A percentile compares a stretch with the other conserved stretches of the same genome.
Conservation (phyloP, 257 asterid genomes). For the Euphrasia confusa region DNA sequence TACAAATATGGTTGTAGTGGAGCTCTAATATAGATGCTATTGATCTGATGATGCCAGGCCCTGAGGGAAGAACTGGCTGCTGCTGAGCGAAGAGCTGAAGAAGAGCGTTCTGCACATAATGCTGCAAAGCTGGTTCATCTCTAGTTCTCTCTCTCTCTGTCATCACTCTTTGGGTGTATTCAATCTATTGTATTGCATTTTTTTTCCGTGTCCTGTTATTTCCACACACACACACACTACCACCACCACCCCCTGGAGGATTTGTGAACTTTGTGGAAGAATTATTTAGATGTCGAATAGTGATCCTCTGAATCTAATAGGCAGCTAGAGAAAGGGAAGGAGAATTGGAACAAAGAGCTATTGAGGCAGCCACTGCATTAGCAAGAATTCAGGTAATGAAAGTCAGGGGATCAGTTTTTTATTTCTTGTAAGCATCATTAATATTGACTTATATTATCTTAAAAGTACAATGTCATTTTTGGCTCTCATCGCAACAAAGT, state of each 20-base stretch:
- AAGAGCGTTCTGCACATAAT: constrained; percentile 90
- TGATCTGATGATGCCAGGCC: constrained; percentile 49
- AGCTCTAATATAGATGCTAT: constrained; percentile 24
- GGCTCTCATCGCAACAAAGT: too few species aligned
- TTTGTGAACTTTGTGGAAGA: constrained; percentile 20
- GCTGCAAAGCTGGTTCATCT: constrained; percentile 75
- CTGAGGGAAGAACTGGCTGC: constrained; percentile 85
- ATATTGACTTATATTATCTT: not conserved
- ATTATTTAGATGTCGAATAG: constrained; percentile 21
- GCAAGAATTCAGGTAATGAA: constrained; percentile 85
- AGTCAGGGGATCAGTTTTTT: constrained; percentile 6
- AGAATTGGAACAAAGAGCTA: constrained; percentile 89
- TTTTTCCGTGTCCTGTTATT: not conserved
- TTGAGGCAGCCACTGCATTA: constrained; percentile 90
- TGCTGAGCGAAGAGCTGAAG: constrained; percentile 96
- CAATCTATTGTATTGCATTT: constrained; percentile 6
- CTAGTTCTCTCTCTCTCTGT: constrained; percentile 13
- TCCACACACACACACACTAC: too few species aligned
- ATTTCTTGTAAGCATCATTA: constrained; percentile 19
- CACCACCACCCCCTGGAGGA: not conserved
- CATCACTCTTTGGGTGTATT: constrained; percentile 15
- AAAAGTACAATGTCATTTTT: not conserved
- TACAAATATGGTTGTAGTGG: constrained; percentile 23
- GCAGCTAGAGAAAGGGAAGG: constrained; percentile 98
- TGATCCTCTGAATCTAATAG: constrained; percentile 42